Conservation (phyloP, 2,329 filamentous ascomycete species). For the Aspergillus bombycis region DNA sequence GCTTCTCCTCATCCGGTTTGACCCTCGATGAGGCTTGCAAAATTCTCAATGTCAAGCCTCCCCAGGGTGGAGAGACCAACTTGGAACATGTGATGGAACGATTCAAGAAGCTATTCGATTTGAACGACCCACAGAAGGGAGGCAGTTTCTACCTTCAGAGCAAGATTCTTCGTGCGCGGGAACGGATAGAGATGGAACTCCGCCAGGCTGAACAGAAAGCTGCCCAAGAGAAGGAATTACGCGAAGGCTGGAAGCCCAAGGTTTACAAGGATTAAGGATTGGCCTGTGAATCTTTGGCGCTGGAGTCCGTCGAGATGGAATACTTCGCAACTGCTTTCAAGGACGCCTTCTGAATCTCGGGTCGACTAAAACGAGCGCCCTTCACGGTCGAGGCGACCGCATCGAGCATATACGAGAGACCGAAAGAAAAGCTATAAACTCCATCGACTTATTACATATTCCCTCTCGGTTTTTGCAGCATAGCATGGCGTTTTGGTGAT, state of each 20-base stretch:
- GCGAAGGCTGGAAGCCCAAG: constrained; percentile 92
- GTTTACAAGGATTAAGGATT: constrained; percentile 80
- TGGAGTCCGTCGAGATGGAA: background rate
- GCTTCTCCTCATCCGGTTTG: constrained; percentile 70
- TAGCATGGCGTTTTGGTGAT: constrained; percentile 47
- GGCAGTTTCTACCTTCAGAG: constrained; percentile 98
- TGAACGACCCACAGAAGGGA: constrained; percentile 92
- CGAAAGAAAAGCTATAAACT: background rate
- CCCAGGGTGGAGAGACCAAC: constrained; percentile 74
- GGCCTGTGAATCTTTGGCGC: background rate
- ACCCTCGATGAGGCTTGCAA: constrained; percentile 96
- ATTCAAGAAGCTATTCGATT: constrained; percentile 94
- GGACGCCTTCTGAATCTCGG: background rate
- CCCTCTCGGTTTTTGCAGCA: constrained; percentile 36
- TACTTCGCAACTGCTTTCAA: background rate
- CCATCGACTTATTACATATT: background rate
- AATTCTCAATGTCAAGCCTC: constrained; percentile 93
- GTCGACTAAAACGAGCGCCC: background rate
- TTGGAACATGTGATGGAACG: constrained; percentile 78
- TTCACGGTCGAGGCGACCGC: background rate
- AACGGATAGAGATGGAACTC: constrained; percentile 87
- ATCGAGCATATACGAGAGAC: background rate
- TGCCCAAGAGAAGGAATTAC: constrained; percentile 74
- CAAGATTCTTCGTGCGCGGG: constrained; percentile 88
- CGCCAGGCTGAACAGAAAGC: constrained; percentile 71